Percentiles rank a stretch among this genome's conserved stretches.
Conservation (phyloP, 75 land plant genomes). For the Cunninghamia lanceolata region DNA sequence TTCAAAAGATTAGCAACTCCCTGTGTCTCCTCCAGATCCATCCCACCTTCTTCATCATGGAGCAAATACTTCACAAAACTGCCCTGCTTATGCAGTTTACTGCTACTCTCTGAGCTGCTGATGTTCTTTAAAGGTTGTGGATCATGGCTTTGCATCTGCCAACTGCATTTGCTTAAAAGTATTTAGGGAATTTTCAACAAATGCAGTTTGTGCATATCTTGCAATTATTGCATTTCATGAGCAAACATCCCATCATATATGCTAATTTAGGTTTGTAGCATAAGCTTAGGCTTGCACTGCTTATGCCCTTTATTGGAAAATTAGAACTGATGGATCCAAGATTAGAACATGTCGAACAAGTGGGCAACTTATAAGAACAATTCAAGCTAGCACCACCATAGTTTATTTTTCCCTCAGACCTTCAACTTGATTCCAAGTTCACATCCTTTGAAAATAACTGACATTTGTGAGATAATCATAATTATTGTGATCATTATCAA, state of each 20-base stretch:
- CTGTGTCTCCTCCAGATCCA: slow-evolving; percentile 85
- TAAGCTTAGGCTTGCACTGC: neutral
- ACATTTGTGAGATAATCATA: neutral
- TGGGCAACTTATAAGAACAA: neutral
- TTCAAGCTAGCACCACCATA: neutral
- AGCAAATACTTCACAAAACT: slow-evolving; percentile 82
- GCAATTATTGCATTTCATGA: too few species aligned
- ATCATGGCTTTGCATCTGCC: too few species aligned
- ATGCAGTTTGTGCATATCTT: too few species aligned
- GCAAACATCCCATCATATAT: too few species aligned
- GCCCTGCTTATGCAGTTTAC: slow-evolving; percentile 1
- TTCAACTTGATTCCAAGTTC: neutral
- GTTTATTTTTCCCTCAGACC: neutral
- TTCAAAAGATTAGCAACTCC: slow-evolving; percentile 73
- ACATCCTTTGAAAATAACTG: neutral
- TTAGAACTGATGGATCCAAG: neutral
- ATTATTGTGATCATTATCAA: neutral
- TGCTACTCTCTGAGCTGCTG: neutral
- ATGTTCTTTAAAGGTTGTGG: too few species aligned
- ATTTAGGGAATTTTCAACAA: too few species aligned
- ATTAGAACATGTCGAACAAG: neutral
- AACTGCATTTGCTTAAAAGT: too few species aligned
- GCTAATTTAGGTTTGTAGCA: neutral
- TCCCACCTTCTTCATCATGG: slow-evolving; percentile 86
- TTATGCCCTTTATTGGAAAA: neutral